Evolutionary conservation across 345 rosid species (phyloP).

Genomic region (Corymbia maculata): DNA sequence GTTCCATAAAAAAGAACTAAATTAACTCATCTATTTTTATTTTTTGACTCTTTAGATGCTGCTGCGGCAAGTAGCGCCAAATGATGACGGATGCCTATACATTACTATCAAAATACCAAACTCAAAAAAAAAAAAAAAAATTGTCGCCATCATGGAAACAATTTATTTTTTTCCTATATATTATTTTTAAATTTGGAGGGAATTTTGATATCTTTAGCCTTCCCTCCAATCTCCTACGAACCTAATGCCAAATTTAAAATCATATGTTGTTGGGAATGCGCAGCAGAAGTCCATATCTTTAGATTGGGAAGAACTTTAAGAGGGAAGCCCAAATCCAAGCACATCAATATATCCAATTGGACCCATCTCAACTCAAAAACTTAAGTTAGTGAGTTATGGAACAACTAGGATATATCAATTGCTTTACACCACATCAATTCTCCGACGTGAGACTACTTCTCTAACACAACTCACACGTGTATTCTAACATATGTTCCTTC

Average conservation of each 20-base stretch:
- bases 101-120: background rate
- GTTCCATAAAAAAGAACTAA: background rate
- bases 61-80: background rate
- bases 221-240: background rate
- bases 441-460: too few relatives aligned
- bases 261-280: too few relatives aligned
- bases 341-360: too few relatives aligned
- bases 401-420: too few relatives aligned
- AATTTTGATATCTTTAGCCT: background rate
- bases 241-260: background rate
- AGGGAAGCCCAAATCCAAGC: too few relatives aligned
- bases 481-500: background rate
- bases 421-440: too few relatives aligned
- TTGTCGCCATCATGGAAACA: background rate
- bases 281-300: too few relatives aligned
- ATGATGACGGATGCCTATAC: background rate
- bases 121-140: rapidly evolving
- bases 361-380: too few relatives aligned
- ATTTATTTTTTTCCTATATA: background rate
- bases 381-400: too few relatives aligned
- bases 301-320: too few relatives aligned
- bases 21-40: background rate
- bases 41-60: background rate
- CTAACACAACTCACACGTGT: too few relatives aligned
- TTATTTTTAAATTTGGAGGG: background rate